Evolutionary conservation across 495 filamentous ascomycete species (phyloP).

Genomic region (Hypoxylon crocopeplum): DNA sequence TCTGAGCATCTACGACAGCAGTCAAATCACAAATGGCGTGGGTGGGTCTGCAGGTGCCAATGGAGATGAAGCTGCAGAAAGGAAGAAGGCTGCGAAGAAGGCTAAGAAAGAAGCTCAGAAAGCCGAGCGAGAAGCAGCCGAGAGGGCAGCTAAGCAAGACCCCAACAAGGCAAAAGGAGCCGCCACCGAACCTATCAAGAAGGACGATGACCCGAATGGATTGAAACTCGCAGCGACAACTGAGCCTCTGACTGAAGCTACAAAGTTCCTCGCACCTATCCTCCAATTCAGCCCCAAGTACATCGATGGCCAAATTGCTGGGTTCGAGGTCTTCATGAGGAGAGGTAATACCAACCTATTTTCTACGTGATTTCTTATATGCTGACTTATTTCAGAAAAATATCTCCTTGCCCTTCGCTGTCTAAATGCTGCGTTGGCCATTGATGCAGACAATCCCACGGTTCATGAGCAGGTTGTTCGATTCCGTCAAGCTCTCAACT

Average conservation of each 20-base stretch:
- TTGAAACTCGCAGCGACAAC: slow-evolving; percentile 76
- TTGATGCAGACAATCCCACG: slow-evolving; percentile 75
- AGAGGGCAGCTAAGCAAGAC: slow-evolving; percentile 74
- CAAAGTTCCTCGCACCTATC: slow-evolving; percentile 83
- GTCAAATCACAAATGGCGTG: slow-evolving; percentile 63
- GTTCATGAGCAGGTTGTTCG: slow-evolving; percentile 77
- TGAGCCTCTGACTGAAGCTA: slow-evolving; percentile 82
- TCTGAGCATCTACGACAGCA: slow-evolving; percentile 78
- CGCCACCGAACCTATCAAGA: slow-evolving; percentile 70
- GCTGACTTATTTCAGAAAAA: slow-evolving; percentile 66
- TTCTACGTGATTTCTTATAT: slow-evolving; percentile 18
- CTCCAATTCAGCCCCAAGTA: slow-evolving; percentile 83
- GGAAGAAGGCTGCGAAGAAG: slow-evolving; percentile 95
- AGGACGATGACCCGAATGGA: slow-evolving; percentile 87
- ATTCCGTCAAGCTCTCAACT: slow-evolving; percentile 70
- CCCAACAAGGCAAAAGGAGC: slow-evolving; percentile 66
- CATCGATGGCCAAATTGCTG: slow-evolving; percentile 80
- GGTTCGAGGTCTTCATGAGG: slow-evolving; percentile 88
- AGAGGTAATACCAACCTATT: slow-evolving; percentile 52
- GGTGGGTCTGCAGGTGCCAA: slow-evolving; percentile 56
- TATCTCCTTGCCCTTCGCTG: slow-evolving; percentile 85
- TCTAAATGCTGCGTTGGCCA: slow-evolving; percentile 71
- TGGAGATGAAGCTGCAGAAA: slow-evolving; percentile 69
- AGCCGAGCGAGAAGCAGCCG: slow-evolving; percentile 79
- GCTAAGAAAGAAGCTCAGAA: slow-evolving; percentile 91